Evolutionary conservation across 176 grass and related monocot genomes (phyloP), one percentile per base, ranked within the genome.

Genomic region (Hordeum marinum): DNA sequence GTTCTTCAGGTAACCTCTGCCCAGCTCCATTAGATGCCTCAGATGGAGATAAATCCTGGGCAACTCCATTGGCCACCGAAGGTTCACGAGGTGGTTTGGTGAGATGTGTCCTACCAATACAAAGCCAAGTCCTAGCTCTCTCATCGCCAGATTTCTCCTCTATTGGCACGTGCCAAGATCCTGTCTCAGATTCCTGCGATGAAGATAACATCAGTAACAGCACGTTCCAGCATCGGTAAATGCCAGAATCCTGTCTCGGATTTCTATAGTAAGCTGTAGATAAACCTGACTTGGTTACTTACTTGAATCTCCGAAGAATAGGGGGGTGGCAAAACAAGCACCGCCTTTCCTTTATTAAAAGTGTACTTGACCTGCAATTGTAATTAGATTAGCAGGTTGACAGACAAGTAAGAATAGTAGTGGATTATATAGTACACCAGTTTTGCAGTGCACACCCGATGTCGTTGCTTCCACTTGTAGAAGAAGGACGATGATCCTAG

Each of bases 271-370:
- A 82, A 55, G 15, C 37, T 60, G 58, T 83, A 73, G 1, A 78
- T 18, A 46, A 66, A 8, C 11, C 36, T 31, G 5, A 83, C 23
- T 6, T 0, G 9, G 6, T 7, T 36, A 68, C 74, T 66, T 85
- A 94, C 93, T 88, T 98, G 95, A 87, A 98, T 89, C 27, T 91
- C 91, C 25, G 87, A 91, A 83, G 95, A 93, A 88, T 95, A 98
- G 59, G 91, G 83, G 0, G 95, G 85, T 77, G 95, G 91, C 92
- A 94, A 87, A 73, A 88, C 41, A 80, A 98, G 91, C 48, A 90
- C 79, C 1, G 85, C 83, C 15, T 82, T 91, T 68, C 93, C 91
- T 89, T 95, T 98, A 35, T 57, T 86, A 78, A 93, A 98, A 76
- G 91, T 98, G 85, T 98, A 98, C 62, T 91, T 93, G 57, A 93